Conservation (phyloP, 257 asterid species). For the Solanum paucissectum region DNA sequence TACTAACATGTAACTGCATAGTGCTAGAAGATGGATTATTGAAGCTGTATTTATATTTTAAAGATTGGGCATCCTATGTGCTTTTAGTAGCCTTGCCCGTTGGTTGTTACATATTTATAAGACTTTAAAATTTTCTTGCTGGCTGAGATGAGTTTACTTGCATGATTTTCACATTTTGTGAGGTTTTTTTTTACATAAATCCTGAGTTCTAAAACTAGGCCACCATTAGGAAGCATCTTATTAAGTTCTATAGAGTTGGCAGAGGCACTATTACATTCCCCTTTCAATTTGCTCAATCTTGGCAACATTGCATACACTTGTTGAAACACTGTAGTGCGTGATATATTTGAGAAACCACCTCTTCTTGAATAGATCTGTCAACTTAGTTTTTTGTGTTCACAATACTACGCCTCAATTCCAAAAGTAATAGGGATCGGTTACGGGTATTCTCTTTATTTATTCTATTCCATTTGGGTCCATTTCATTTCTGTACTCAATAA, state of each 20-base stretch:
- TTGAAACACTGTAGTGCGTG: not conserved
- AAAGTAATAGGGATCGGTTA: not conserved
- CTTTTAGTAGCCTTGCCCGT: not conserved
- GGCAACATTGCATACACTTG: not conserved
- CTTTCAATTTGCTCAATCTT: not conserved
- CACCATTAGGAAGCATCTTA: not conserved
- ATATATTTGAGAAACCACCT: not conserved
- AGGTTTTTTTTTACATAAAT: not conserved
- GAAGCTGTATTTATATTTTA: not conserved
- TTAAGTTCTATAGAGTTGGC: not conserved
- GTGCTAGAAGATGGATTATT: not conserved
- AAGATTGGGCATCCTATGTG: not conserved
- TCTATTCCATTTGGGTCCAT: not conserved
- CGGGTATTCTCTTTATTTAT: not conserved
- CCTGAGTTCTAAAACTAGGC: not conserved
- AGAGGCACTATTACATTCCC: not conserved
- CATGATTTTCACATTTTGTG: not conserved
- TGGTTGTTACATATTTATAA: not conserved
- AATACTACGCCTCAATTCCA: not conserved
- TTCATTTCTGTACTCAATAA: not conserved
- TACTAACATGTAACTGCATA: not conserved
- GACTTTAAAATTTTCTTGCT: not conserved
- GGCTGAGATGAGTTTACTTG: not conserved
- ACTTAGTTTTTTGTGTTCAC: not conserved
- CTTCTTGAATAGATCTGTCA: not conserved